phyloP scores from a whole-genome alignment of 345 rosid species.

The Euphorbia lathyris region DNA sequence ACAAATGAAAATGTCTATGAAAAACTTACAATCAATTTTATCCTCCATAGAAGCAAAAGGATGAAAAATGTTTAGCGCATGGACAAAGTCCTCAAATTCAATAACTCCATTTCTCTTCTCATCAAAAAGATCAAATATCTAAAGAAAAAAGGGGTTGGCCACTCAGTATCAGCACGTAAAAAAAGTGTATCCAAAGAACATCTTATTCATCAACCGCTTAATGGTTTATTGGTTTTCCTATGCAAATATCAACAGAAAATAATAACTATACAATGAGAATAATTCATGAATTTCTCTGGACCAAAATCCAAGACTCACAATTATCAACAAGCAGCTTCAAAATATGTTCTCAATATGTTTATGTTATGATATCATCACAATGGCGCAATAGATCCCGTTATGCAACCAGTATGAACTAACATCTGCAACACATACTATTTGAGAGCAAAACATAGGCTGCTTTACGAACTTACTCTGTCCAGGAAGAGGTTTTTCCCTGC shows the following conservation, averaged over 20 bases:
- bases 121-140: slow-evolving; percentile 40
- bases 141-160: background rate
- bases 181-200: background rate
- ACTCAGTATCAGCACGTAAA: background rate
- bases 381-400: background rate
- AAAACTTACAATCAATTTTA: slow-evolving; percentile 36
- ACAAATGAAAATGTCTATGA: background rate
- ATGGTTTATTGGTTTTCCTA: background rate
- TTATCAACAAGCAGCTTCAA: background rate
- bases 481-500: slow-evolving; percentile 13
- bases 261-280: background rate
- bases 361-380: background rate
- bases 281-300: background rate
- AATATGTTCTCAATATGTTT: background rate
- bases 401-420: background rate
- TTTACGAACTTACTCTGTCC: slow-evolving; percentile 18
- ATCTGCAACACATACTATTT: background rate
- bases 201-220: background rate
- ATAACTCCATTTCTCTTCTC: slow-evolving; percentile 38
- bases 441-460: background rate
- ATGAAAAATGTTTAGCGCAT: slow-evolving; percentile 33
- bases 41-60: slow-evolving; percentile 30
- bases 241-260: background rate
- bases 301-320: too few relatives aligned
- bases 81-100: slow-evolving; percentile 37